These are phyloP conservation scores for Phoma sp. DNA, from an alignment of 2,329 filamentous ascomycete genomes.

Conservation along the genomic window DNA sequence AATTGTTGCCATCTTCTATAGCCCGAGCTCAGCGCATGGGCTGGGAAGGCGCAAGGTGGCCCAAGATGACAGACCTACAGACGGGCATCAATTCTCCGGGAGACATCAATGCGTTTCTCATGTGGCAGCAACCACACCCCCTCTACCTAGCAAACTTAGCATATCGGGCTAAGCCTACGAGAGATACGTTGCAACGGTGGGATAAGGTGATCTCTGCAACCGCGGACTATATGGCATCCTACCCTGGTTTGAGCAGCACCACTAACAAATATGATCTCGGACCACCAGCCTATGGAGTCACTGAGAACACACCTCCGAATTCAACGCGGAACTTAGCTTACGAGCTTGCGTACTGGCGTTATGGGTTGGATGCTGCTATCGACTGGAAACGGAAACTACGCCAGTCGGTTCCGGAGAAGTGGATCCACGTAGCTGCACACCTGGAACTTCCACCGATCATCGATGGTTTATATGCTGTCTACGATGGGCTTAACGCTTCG, in stretches of 20 bases:
- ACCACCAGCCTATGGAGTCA: constrained; percentile 56
- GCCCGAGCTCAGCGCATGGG: constrained; percentile 45
- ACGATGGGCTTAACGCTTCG: constrained; percentile 54
- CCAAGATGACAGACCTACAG: constrained; percentile 61
- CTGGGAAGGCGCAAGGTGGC: constrained; percentile 53
- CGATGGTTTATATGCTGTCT: constrained; percentile 59
- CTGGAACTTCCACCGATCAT: constrained; percentile 59
- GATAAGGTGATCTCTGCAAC: constrained; percentile 58
- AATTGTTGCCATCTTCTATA: constrained; percentile 48
- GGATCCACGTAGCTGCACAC: constrained; percentile 59
- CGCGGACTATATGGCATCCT: constrained; percentile 65
- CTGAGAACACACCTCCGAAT: constrained; percentile 64
- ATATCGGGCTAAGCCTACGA: constrained; percentile 53
- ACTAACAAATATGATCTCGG: constrained; percentile 60
- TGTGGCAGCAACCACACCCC: constrained; percentile 66
- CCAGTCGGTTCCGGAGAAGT: constrained; percentile 51
- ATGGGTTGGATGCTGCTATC: constrained; percentile 60
- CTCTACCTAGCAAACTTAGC: constrained; percentile 65
- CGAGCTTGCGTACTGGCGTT: constrained; percentile 65
- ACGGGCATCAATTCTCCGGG: constrained; percentile 61
- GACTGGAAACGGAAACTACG: constrained; percentile 59
- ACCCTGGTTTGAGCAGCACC: constrained; percentile 58
- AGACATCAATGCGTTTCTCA: constrained; percentile 64
- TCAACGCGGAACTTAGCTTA: constrained; percentile 63
- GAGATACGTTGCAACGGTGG: constrained; percentile 57